Evolutionary conservation across 768 basidiomycete genomes (phyloP).

Genomic region (Boletus rubropictus): DNA sequence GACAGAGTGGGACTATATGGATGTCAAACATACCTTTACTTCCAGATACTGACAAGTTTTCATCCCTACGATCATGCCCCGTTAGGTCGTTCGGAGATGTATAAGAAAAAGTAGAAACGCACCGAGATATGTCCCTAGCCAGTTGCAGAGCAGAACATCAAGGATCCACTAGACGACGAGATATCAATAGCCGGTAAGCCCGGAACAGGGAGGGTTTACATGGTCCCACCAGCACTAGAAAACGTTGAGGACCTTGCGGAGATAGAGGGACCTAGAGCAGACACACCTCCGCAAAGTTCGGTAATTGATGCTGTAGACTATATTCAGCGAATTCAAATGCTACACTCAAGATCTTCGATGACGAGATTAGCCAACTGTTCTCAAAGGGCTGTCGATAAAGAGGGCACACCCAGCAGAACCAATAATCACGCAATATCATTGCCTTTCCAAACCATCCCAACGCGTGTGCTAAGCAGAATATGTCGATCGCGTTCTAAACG

Average conservation of each 20-base stretch:
- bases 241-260: slow-evolving; percentile 15
- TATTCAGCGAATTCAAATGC: slow-evolving; percentile 89
- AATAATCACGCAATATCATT: slow-evolving; percentile 83
- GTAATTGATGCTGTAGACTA: slow-evolving; percentile 79
- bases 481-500: slow-evolving; percentile 68
- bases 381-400: background rate
- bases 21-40: slow-evolving; percentile 58
- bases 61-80: slow-evolving; percentile 51
- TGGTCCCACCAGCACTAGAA: slow-evolving; percentile 90
- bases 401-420: slow-evolving; percentile 81
- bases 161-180: slow-evolving; percentile 62
- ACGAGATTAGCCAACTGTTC: slow-evolving; percentile 8
- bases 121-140: slow-evolving; percentile 83
- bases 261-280: slow-evolving; percentile 11
- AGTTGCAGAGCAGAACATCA: slow-evolving; percentile 83
- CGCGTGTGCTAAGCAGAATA: slow-evolving; percentile 82
- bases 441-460: slow-evolving; percentile 92
- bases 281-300: slow-evolving; percentile 81
- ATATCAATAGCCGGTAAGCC: slow-evolving; percentile 8
- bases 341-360: slow-evolving; percentile 68
- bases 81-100: slow-evolving; percentile 12
- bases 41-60: slow-evolving; percentile 82
- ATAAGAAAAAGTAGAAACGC: slow-evolving; percentile 17
- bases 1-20: background rate
- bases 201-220: slow-evolving; percentile 40